Base-by-base conservation (phyloP, 2,329 filamentous ascomycete species). In the Fusarium globosum region DNA sequence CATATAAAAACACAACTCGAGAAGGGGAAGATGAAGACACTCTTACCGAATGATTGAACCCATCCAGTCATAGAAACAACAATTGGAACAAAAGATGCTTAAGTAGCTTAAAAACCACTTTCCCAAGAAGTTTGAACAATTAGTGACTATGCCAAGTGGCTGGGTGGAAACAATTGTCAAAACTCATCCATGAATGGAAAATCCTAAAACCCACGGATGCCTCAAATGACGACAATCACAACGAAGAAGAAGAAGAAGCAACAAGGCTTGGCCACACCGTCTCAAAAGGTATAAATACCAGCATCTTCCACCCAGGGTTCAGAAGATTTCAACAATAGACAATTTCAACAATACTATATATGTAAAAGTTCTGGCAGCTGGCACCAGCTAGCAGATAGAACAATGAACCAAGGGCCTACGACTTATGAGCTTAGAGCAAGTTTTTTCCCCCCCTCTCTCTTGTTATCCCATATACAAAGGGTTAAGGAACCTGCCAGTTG, bases 231-330 rank as follows among this genome's bases (percentile, higher is more conserved):
- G 7, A 16, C 51, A 21, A 53, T 53, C 14, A 2, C 3, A 21
- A 9, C 13, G 9, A 52, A 26, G 18, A 21, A 26, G 13, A 38
- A 39, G 18, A 18, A 28, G 26, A 26, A 26, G 26, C 26, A 26
- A 28, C 21, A 52, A 36, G n/a, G 28, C 20, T 26, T 56, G 11
- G 12, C 6, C 28, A 56, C 21, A 42, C 7, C 9, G 7, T 26
- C 38, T 35, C 12, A n/a, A 43, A 56, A 33, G 20, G 16, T 26
- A 56, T 43, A 43, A 56, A 21, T 20, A 43, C 38, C 14, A 26
- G 23, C 4, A 26, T 38, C 0, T 13, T n/a, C 10, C 18, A 10
- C 23, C 28, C 5, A 8, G 7, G 20, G 6, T 4, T 20, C 21
- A 33, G 18, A 2, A 20, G 21, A 15, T 8, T 42, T 38, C 9